These are phyloP conservation scores for Arctium minus DNA, from an alignment of 129 eudicot species.

Conservation along the genomic window DNA sequence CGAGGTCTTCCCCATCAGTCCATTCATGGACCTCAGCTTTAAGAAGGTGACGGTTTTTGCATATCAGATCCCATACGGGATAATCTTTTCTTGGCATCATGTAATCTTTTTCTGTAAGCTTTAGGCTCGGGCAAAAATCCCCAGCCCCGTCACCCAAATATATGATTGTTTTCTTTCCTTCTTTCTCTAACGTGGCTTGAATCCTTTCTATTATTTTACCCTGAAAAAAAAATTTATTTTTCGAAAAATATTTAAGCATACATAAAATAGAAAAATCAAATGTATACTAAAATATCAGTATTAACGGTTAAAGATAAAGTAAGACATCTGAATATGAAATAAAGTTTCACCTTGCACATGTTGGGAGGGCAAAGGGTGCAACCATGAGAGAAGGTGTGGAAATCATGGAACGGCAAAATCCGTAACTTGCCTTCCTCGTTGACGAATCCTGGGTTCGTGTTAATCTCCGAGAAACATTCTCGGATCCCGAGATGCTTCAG, in stretches of 20 bases:
- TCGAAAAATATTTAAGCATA: not conserved
- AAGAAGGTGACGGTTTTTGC: slow-evolving; percentile 44
- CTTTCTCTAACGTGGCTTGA: slow-evolving; percentile 32
- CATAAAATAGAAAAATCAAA: not conserved
- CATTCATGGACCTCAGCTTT: slow-evolving; percentile 58
- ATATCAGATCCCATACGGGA: slow-evolving; percentile 80
- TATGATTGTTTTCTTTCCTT: slow-evolving; percentile 49
- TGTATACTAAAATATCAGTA: not conserved
- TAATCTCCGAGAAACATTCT: slow-evolving; percentile 63
- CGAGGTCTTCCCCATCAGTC: slow-evolving; percentile 62
- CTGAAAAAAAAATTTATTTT: not conserved
- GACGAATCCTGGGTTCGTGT: slow-evolving; percentile 60
- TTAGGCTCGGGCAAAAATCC: slow-evolving; percentile 76
- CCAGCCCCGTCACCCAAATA: slow-evolving; percentile 84
- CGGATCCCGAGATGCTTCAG: slow-evolving; percentile 60
- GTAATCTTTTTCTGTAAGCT: slow-evolving; percentile 48
- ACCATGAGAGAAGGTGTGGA: slow-evolving; percentile 53
- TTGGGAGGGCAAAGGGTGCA: slow-evolving; percentile 88
- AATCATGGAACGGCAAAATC: slow-evolving; percentile 66
- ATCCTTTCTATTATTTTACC: slow-evolving; percentile 45
- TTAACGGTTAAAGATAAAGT: not conserved
- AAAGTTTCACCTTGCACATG: slow-evolving; percentile 80
- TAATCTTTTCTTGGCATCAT: slow-evolving; percentile 86
- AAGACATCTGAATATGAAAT: not conserved
- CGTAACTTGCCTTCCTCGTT: slow-evolving; percentile 62